phyloP scores from a whole-genome alignment of 2,329 filamentous ascomycete species.

The Cryphonectria naterciae region DNA sequence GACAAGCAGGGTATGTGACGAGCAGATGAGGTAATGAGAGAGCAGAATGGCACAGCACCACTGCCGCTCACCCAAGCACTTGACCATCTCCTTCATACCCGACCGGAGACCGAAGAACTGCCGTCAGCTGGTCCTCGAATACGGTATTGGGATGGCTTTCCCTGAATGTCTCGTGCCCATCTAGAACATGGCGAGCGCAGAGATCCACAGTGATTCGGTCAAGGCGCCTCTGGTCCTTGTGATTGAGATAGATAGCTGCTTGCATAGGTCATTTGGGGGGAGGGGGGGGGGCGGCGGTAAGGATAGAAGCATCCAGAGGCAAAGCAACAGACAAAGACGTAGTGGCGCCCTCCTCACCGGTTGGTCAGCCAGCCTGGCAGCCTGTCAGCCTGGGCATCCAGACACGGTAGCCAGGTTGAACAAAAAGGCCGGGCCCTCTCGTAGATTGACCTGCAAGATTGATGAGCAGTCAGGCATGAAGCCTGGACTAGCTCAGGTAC shows the following conservation, averaged over 20 bases:
- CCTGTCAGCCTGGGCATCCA: neutral
- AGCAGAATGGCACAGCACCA: neutral
- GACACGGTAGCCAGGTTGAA: neutral
- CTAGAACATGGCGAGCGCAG: neutral
- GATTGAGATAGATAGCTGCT: neutral
- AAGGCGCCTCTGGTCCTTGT: neutral
- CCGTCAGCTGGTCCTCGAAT: neutral
- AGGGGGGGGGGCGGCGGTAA: neutral
- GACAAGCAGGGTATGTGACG: neutral
- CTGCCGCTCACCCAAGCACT: neutral
- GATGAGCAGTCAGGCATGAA: neutral
- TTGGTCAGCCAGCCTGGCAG: neutral
- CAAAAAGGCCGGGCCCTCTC: too few relatives aligned
- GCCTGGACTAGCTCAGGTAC: neutral
- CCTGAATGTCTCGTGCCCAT: neutral
- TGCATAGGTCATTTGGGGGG: neutral
- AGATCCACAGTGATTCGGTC: neutral
- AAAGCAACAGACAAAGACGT: neutral
- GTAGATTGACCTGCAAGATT: neutral
- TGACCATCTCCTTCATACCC: neutral
- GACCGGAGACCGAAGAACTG: neutral
- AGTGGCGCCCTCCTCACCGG: neutral
- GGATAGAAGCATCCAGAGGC: neutral
- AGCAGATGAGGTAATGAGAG: neutral
- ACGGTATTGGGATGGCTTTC: neutral